These are phyloP conservation scores for Pelargonium fulgidum DNA, from an alignment of 441 rosid species.

Conservation along the genomic window DNA sequence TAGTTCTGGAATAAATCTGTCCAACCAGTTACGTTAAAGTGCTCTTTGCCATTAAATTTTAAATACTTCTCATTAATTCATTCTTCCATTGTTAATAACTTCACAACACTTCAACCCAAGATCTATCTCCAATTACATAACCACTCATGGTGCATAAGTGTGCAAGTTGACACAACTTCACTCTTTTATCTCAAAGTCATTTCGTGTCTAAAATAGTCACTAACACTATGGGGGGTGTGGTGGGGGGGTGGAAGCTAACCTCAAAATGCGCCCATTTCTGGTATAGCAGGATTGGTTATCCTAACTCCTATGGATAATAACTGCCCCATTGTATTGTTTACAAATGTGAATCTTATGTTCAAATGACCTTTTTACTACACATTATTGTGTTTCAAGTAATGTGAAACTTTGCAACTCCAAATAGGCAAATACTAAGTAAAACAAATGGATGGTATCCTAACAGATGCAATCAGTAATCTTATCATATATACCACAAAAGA, in stretches of 20 bases:
- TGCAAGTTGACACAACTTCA: neutral
- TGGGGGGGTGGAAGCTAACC: too few relatives aligned
- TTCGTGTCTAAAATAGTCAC: too few relatives aligned
- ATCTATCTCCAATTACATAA: neutral
- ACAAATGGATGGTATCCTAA: too few relatives aligned
- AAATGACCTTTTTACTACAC: neutral
- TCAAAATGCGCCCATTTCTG: too few relatives aligned
- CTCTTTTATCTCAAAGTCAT: too few relatives aligned
- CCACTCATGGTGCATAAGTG: neutral
- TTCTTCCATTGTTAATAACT: neutral
- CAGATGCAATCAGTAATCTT: too few relatives aligned
- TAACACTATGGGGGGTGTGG: too few relatives aligned
- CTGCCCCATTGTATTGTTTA: neutral
- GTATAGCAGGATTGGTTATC: neutral
- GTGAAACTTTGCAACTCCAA: too few relatives aligned
- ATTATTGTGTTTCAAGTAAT: neutral
- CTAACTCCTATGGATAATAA: neutral
- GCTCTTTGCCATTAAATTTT: too few relatives aligned
- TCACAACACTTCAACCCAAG: neutral
- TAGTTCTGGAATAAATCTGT: neutral
- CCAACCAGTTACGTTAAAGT: neutral
- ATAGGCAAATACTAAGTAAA: too few relatives aligned
- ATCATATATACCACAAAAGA: too few relatives aligned
- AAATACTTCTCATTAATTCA: too few relatives aligned
- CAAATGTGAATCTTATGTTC: neutral